Base-by-base conservation (phyloP, 352 stramenopile species). In the Globisporangium mamillatum region DNA sequence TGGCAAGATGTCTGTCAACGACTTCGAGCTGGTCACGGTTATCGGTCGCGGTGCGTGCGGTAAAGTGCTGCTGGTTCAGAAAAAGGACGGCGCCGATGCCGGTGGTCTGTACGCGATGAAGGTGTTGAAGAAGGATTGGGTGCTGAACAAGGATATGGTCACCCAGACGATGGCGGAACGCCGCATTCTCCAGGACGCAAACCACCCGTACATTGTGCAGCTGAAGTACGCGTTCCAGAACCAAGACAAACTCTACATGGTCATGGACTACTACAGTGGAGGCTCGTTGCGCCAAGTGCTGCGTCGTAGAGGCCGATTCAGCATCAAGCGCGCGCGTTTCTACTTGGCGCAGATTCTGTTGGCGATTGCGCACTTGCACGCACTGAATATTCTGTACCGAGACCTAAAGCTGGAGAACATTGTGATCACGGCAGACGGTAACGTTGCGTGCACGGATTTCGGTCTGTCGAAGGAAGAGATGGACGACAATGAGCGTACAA, bases 231-330 rank as follows among this genome's bases (percentile, higher is more conserved):
- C 83, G 27, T 91, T 91, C 73, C 83, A 91, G 71, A 91, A 90
- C 71, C 81, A 89, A 58, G 81, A 91, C 75, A 91, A 91, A 68
- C 74, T 91, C 16, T 91, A 91, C 72, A 91, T 91, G 83, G 83
- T 91, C 50, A 91, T 91, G 83, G 83, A 91, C 52, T 91, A 90
- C 63, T 91, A 91, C 74, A 90, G 81, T 64, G 83, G 83, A 62
- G 83, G 83, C 10, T 90, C 81, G 27, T 70, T 91, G 20, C 81
- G 83, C 59, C 81, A 91, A 60, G 81, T 90, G 50, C 72, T 91
- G 66, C 81, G 83, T 48, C 80, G 81, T 58, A 78, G 81, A 36
- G 81, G 80, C 48, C 77, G 81, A 27, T 92, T 92, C 63, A 90
- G 84, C 60, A 90, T 90, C 66, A 89, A 89, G 66, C 78, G 81